phyloP scores from a whole-genome alignment of 176 grass and related monocot species.

The Areca catechu region DNA sequence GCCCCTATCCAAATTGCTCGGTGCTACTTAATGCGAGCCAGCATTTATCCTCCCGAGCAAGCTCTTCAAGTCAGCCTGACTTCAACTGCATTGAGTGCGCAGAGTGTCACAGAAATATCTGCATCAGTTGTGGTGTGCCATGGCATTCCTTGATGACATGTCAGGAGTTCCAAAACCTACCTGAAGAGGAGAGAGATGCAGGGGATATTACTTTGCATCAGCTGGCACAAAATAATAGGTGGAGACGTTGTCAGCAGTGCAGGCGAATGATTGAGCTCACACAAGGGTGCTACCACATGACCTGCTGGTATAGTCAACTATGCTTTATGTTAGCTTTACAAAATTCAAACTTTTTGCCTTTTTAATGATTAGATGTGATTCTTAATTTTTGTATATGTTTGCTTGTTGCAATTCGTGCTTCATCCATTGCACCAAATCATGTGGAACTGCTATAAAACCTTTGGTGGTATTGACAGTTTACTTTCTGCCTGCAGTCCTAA shows the following conservation, averaged over 20 bases:
- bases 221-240: constrained; percentile 51
- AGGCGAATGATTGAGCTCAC: constrained; percentile 62
- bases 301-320: constrained; percentile 63
- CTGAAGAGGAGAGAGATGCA: constrained; percentile 41
- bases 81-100: constrained; percentile 56
- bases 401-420: too few species aligned
- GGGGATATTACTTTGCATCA: constrained; percentile 47
- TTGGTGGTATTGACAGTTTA: too few species aligned
- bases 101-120: constrained; percentile 81
- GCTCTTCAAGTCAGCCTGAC: constrained; percentile 56
- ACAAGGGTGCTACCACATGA: constrained; percentile 63
- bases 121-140: constrained; percentile 70
- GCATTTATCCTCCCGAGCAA: constrained; percentile 56
- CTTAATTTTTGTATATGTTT: too few species aligned
- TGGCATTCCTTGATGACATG: constrained; percentile 86
- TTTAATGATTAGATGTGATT: too few species aligned
- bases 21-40: constrained; percentile 46
- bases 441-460: too few species aligned
- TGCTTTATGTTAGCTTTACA: background rate
- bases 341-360: constrained; percentile 1
- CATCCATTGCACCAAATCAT: too few species aligned
- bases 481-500: too few species aligned
- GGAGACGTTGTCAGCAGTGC: constrained; percentile 68
- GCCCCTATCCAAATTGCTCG: constrained; percentile 77
- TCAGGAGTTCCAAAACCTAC: constrained; percentile 70